Base-by-base conservation (phyloP, 805 yeast species). In the Schwanniomyces sp. region DNA sequence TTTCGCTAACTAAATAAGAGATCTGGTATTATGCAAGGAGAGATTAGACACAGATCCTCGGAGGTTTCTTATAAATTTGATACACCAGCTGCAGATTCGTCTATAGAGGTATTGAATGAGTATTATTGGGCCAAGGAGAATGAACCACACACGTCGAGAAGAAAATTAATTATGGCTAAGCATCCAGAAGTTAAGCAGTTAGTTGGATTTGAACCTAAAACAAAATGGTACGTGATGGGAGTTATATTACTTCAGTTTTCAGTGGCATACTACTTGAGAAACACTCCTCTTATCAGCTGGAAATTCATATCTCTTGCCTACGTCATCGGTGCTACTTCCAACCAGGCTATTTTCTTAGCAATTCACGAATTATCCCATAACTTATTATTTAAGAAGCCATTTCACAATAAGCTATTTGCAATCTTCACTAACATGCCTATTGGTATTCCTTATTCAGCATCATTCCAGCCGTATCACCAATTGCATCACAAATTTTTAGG, bases 401-500 rank as follows among this genome's bases (percentile, higher is more conserved):
- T 88, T 1, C 80, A 84, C 63, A 91, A 91, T 68, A 84, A 88
- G 62, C 61, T 90, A 21, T 90, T 85, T 59, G 80, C 94, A 38
- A 85, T 90, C 8, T 71, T 88, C 53, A 79, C 90, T 32, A 91
- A 91, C 63, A 69, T 88, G 34, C 96, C 97, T 1, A 88, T 91
- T 44, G 96, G 97, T 1, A 76, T 91, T 21, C 97, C 97, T 0
- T 91, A 89, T 67, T 80, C 90, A 34, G 96, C 97, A 0, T 85
- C 88, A 51, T 79, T 91, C 72, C 86, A 88, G 51, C 96, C 96
- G 7, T 91, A 91, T 64, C 97, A 91, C 61, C 89, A 89, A 64
- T 72, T 91, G 32, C 97, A 91, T 61, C 97, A 91, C 69, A 91
- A 91, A 66, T 90, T 87, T 59, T 69, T 88, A 59, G 97, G 97